These are phyloP conservation scores for Trametes cinnabarina DNA, from an alignment of 768 basidiomycete species.

Conservation along the genomic window DNA sequence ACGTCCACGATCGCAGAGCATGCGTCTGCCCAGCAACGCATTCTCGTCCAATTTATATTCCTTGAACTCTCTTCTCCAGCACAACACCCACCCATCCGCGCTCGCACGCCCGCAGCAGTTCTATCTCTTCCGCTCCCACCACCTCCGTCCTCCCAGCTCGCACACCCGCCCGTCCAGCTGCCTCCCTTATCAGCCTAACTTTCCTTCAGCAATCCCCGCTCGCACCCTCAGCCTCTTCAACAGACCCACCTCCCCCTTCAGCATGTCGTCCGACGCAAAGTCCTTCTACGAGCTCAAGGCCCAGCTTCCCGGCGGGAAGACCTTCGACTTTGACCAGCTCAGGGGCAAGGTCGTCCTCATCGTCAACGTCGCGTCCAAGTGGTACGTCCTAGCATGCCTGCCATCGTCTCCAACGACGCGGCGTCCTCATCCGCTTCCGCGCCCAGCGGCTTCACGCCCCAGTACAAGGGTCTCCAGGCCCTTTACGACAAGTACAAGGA, in stretches of 20 bases:
- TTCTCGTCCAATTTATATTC: too few relatives aligned
- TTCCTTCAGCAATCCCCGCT: not conserved
- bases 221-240: not conserved
- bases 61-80: too few relatives aligned
- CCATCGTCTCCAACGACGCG: not conserved
- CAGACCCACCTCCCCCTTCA: not conserved
- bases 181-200: not conserved
- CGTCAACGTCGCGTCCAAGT: conserved; percentile 76
- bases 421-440: not conserved
- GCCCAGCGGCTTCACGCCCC: conserved; percentile 77
- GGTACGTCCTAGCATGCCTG: conserved; percentile 46
- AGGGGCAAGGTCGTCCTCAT: conserved; percentile 77
- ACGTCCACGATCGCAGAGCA: too few relatives aligned
- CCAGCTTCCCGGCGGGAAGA: conserved; percentile 52
- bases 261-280: conserved; percentile 23
- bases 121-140: not conserved
- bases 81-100: not conserved
- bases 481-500: conserved; percentile 83
- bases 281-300: conserved; percentile 71
- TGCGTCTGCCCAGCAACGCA: too few relatives aligned
- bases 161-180: not conserved
- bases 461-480: conserved; percentile 77
- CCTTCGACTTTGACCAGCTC: conserved; percentile 63
- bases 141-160: not conserved
- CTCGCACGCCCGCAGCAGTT: not conserved